Evolutionary conservation across 208 protist species (phyloP), one percentile per base, ranked within the genome.

Genomic region (Vickermania ingenoplastis): DNA sequence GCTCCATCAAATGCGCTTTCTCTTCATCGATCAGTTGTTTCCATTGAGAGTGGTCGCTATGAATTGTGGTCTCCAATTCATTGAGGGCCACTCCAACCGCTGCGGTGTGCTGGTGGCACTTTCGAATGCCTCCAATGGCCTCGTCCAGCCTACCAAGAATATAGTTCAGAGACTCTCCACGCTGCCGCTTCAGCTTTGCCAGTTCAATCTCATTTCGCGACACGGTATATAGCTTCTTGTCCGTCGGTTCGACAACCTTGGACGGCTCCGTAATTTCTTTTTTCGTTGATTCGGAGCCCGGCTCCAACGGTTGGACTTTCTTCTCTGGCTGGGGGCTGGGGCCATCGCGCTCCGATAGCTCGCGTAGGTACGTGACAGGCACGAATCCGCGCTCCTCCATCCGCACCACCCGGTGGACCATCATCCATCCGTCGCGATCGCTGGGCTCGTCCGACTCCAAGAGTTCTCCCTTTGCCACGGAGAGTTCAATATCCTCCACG

Each of bases 151-250:
- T 67, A 5, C 61, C 55, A 25, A 79, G 81, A 63, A 94, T 83
- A 50, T 76, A 56, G 13, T 59, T 53, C 52, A 94, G 67, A 17
- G 83, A 79, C 22, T 84, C 75, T 27, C 76, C 71, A 0, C 83
- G 75, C 23, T 81, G 74, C 28, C 77, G 75, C 69, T 86, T 78
- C 13, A 94, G 69, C 56, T 94, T 81, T 41, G 87, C 83, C 61
- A 85, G 89, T 66, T 91, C 85, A 22, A 89, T 59, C 61, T 91
- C 81, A 50, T 94, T 91, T 89, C 73, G 88, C 87, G 59, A 91
- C 87, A 21, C 77, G 73, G 29, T 88, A 17, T n/a, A 7, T 7
- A 45, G 11, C 17, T 7, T 31, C 45, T 29, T 27, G 65, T 36
- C 17, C 31, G 48, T 24, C 41, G 31, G 45, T 45, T 54, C 13